Evolutionary conservation across 2,329 filamentous ascomycete genomes (phyloP).

Genomic region (Botrytis aclada): DNA sequence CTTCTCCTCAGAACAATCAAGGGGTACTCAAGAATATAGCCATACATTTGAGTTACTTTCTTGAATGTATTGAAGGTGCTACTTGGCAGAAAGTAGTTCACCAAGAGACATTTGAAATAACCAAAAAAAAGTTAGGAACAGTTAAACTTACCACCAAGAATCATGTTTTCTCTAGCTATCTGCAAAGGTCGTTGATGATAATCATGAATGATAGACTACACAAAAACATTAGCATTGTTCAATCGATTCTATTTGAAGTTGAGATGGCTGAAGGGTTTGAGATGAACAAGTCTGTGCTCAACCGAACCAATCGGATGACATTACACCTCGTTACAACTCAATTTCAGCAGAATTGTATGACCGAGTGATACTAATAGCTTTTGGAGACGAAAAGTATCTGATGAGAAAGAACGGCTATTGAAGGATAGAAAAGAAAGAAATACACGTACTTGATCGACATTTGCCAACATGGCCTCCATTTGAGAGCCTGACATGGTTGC

Average conservation of each 20-base stretch:
- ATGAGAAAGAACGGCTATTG: no score
- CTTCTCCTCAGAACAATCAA: neutral
- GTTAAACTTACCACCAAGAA: neutral
- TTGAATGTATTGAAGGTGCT: neutral
- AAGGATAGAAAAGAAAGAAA: neutral
- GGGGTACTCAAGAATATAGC: neutral
- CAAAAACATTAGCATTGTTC: neutral
- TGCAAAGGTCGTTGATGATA: neutral
- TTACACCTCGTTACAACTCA: neutral
- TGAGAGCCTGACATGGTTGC: neutral
- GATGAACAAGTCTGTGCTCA: neutral
- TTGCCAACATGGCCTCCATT: neutral
- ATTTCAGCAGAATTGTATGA: neutral
- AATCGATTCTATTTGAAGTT: neutral
- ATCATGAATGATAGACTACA: neutral
- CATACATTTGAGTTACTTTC: neutral
- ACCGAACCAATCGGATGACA: neutral
- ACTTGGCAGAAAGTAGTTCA: neutral
- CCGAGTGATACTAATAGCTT: neutral
- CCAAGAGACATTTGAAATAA: neutral
- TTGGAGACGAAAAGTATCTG: no score
- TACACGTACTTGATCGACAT: neutral
- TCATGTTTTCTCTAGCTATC: fast-evolving
- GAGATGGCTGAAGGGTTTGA: neutral
- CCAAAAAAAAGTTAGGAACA: neutral